Percentiles rank a stretch among this genome's conserved stretches.
phyloP scores from a whole-genome alignment of 75 land plant species.

The Pinus tabuliformis region DNA sequence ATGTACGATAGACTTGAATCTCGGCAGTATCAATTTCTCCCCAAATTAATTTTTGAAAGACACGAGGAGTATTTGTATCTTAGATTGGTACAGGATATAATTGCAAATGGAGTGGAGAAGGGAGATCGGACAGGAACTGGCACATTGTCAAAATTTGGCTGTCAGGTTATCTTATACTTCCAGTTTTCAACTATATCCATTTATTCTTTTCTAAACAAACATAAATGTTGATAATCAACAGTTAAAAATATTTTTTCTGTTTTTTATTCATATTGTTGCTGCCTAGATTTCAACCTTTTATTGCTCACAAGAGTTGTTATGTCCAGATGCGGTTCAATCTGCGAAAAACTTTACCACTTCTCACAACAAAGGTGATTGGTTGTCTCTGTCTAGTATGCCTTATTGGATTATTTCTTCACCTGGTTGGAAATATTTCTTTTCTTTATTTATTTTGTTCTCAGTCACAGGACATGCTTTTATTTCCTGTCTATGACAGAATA shows the following conservation, averaged over 20 bases:
- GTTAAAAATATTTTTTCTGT: not conserved
- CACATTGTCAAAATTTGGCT: constrained; percentile 98
- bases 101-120: constrained; percentile 59
- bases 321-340: constrained; percentile 96
- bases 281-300: not conserved
- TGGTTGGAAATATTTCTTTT: not conserved
- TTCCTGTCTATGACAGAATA: not conserved
- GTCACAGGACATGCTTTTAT: not conserved
- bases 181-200: not conserved
- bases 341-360: constrained; percentile 83
- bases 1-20: constrained; percentile 18
- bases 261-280: not conserved
- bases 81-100: constrained; percentile 76
- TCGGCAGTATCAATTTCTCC: constrained; percentile 48
- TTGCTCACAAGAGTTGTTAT: not conserved
- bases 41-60: constrained; percentile 60
- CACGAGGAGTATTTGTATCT: constrained; percentile 92
- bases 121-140: constrained; percentile 98
- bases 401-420: not conserved
- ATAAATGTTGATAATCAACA: not conserved
- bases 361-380: constrained; percentile 80
- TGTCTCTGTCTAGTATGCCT: not conserved
- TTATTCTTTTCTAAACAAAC: constrained; percentile 1
- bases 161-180: constrained; percentile 63
- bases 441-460: not conserved